Percentiles rank a stretch among this genome's conserved stretches.
Conservation (phyloP, 2,329 filamentous ascomycete species). For the Ciborinia camelliae region DNA sequence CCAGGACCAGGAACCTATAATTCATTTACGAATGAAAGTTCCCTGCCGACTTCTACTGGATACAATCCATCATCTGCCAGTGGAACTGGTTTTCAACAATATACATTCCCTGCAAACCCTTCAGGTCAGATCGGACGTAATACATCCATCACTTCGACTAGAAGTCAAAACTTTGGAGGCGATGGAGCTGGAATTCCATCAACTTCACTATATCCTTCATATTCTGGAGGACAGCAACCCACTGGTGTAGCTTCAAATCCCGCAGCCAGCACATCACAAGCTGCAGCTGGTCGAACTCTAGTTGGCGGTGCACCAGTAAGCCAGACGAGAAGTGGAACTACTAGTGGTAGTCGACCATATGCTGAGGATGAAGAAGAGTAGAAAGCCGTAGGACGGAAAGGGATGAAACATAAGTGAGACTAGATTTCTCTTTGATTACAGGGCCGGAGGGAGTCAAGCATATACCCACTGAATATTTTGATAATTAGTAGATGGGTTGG, state of each 20-base stretch:
- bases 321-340: background rate
- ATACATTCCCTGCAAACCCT: constrained; percentile 10
- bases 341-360: background rate
- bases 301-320: background rate
- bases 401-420: background rate
- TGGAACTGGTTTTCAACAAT: constrained; percentile 13
- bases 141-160: constrained; percentile 5
- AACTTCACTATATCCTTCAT: constrained; percentile 3
- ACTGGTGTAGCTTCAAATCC: background rate
- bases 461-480: constrained; percentile 1
- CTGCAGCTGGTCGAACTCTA: constrained; percentile 6
- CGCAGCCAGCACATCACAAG: background rate
- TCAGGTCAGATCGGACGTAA: constrained; percentile 12
- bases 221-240: background rate
- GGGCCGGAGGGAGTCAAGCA: constrained; percentile 10
- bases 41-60: background rate
- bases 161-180: constrained; percentile 7
- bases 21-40: constrained; percentile 1
- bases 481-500: constrained; percentile 1
- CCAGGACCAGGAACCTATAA: constrained; percentile 1
- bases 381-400: background rate
- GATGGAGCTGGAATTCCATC: constrained; percentile 2
- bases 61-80: constrained; percentile 10
- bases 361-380: background rate
- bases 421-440: background rate